Percentiles rank a stretch among this genome's conserved stretches.
Conservation (phyloP, 2,329 filamentous ascomycete genomes). For the Pseudogymnoascus sp. region DNA sequence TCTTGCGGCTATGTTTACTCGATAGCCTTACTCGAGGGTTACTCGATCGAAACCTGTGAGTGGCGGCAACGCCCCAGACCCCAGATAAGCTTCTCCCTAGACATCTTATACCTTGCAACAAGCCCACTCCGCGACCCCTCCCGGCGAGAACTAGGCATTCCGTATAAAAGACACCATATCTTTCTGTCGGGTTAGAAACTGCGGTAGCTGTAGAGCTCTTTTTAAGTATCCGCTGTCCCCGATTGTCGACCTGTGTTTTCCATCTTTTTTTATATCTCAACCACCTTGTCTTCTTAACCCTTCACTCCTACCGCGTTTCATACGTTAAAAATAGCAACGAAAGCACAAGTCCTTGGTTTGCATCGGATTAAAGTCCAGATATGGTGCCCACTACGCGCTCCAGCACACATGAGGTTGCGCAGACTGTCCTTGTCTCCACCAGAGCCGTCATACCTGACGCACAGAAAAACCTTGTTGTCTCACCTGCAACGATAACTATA, state of each 20-base stretch:
- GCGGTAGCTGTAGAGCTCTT: background rate
- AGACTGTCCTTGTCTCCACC: conserved; percentile 70
- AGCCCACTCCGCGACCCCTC: background rate
- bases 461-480: conserved; percentile 52
- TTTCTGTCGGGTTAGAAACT: background rate
- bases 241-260: background rate
- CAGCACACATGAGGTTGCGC: background rate
- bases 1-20: conserved; percentile 1
- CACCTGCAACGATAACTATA: conserved; percentile 74
- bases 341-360: background rate
- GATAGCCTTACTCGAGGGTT: conserved; percentile 7
- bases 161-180: conserved; percentile 3
- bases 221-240: background rate
- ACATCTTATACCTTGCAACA: conserved; percentile 3
- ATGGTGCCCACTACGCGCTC: background rate
- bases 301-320: background rate
- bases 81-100: background rate
- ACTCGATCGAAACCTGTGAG: conserved; percentile 8
- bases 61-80: background rate
- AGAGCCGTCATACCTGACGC: conserved; percentile 71
- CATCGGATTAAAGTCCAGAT: background rate
- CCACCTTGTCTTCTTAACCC: background rate
- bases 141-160: background rate
- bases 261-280: background rate
- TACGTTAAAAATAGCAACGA: background rate